Evolutionary conservation across 2,329 filamentous ascomycete genomes (phyloP).

Genomic region (Alternaria ventricosa): DNA sequence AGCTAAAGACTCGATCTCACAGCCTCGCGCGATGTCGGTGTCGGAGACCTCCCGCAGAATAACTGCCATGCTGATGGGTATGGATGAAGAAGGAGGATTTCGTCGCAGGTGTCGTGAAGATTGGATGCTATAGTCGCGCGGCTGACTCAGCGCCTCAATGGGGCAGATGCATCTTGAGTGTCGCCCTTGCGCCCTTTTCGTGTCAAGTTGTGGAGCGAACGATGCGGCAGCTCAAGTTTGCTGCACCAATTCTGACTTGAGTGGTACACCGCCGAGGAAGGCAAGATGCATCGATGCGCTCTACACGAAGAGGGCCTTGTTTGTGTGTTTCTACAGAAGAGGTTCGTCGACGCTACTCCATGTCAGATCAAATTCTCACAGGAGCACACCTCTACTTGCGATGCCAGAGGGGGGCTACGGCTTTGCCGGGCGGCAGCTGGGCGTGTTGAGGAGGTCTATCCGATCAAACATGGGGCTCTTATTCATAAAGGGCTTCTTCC

Average conservation of each 20-base stretch:
- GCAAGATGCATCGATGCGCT: too few relatives aligned
- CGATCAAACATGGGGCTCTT: not conserved
- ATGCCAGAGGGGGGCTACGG: too few relatives aligned
- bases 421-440: too few relatives aligned
- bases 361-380: too few relatives aligned
- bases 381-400: too few relatives aligned
- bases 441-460: not conserved
- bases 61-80: conserved; percentile 25
- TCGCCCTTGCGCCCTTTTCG: not conserved
- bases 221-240: not conserved
- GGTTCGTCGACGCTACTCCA: too few relatives aligned
- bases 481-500: not conserved
- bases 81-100: not conserved
- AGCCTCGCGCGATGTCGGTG: conserved; percentile 29
- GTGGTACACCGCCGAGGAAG: too few relatives aligned
- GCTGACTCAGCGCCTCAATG: not conserved
- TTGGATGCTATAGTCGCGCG: not conserved
- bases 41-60: conserved; percentile 29
- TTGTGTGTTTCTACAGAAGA: too few relatives aligned
- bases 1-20: conserved; percentile 29
- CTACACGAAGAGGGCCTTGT: too few relatives aligned
- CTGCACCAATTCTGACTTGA: not conserved
- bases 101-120: not conserved
- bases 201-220: not conserved
- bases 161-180: not conserved